Base-by-base conservation (phyloP, 2,329 filamentous ascomycete genomes). In the Penicillium sp. region DNA sequence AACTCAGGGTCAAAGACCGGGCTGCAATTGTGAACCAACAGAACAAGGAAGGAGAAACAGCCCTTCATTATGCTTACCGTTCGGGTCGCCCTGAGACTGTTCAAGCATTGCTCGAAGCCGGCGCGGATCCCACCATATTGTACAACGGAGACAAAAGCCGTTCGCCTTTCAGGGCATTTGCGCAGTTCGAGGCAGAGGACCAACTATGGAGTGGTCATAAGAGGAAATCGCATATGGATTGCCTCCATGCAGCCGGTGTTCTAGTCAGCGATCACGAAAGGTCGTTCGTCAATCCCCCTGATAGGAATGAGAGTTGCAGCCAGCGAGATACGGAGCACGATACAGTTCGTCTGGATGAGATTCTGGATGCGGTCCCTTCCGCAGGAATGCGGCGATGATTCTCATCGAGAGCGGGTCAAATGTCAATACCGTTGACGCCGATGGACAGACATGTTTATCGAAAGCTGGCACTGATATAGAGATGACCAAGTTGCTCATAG, bases 41-140 rank as follows among this genome's bases (percentile, higher is more conserved):
- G 58, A 53, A 43, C 26, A 19, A 2, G 30, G 52, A 60, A 12
- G 59, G 57, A 14, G 25, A 41, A n/a, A 33, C 59, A 22, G 55
- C 61, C 8, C 57, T 63, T 40, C 61, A 63, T 35, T 60, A 55
- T 36, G 59, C 61, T 28, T 63, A 57, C 44, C 45, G 48, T 28
- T 61, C 59, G 2, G 57, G 59, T 11, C 57, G 57, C 26, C 55
- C 57, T 7, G 59, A 61, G 41, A 56, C 52, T 0, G 59, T 60
- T 14, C 25, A 47, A 22, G 2, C 25, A 9, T 19, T 61, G 38
- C 37, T 61, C 4, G 37, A 54, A 14, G 48, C 52, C 11, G 59
- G 52, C 5, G 59, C 57, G 25, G 53, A 58, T 38, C 26, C 37
- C 26, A 55, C 52, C 11, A 11, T 50, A 19, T 36, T 25, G 11